Base-by-base conservation (phyloP, 495 filamentous ascomycete genomes). In the Diplogelasinospora grovesii region DNA sequence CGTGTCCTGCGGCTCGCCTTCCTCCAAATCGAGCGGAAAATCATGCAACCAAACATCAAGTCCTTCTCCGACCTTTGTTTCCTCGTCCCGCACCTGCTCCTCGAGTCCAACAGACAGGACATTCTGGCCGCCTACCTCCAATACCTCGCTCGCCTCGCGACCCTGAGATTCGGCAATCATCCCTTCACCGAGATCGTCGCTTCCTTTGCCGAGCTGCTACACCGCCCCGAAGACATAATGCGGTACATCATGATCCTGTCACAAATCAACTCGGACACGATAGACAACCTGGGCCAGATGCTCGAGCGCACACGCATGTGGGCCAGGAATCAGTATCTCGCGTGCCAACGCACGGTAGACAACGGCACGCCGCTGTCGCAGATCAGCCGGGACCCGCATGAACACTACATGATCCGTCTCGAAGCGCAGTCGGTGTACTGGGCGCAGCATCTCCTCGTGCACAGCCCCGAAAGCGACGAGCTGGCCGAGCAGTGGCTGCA, bases 31-130 rank as follows among this genome's bases (percentile, higher is more conserved):
- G 57, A 60, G 37, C 41, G 33, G 20, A 50, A 52, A 11, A 31
- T 60, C 3, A 37, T 43, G 8, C 37, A 38, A 3, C 52, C 52
- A 5, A 50, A 45, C 27, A 41, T 54, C 43, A 60, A 60, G 22
- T 41, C 46, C 13, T 57, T 57, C 26, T 52, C 57, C 0, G 57
- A 60, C 37, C 36, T 60, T 2, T 60, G 57, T 29, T 39, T 60
- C 19, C 39, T 53, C 16, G 41, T 60, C 13, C 57, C 57, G 0
- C 57, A 57, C 35, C 40, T 57, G 3, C 46, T 60, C 9, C 33
- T 57, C 15, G 50, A 54, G 11, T 53, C 45, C 3, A 29, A 23
- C 13, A 38, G 53, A 15, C 21, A 19, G 1, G 53, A 57, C 32
- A 54, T 60, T 14, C 41, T 60, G 2, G 27, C 36, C 1, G 48